phyloP scores from a whole-genome alignment of 2,329 filamentous ascomycete species.

The Fusarium pseudocircinatum region DNA sequence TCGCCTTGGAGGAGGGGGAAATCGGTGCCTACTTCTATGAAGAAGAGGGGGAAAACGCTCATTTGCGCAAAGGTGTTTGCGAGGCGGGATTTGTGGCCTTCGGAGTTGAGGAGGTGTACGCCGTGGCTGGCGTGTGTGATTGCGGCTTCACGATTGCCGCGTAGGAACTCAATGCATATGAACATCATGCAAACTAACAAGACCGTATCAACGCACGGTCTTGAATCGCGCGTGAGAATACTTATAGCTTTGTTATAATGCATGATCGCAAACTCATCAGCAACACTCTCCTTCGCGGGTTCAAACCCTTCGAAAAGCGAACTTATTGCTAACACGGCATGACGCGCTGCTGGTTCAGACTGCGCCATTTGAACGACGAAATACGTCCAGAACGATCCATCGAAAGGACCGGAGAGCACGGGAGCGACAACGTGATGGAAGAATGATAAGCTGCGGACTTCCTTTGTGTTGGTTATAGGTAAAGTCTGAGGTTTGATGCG shows the following conservation, averaged over 20 bases:
- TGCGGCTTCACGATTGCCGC: slow-evolving; percentile 49
- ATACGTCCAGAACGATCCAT: slow-evolving; percentile 54
- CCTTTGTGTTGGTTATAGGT: slow-evolving; percentile 32
- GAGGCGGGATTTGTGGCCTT: slow-evolving; percentile 43
- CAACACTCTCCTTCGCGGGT: background rate
- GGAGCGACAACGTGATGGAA: slow-evolving; percentile 52
- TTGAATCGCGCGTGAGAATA: slow-evolving; percentile 40
- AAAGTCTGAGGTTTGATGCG: slow-evolving; percentile 35
- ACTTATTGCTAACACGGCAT: slow-evolving; percentile 53
- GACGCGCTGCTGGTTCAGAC: slow-evolving; percentile 50
- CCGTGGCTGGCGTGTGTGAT: slow-evolving; percentile 53
- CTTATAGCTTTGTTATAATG: slow-evolving; percentile 56
- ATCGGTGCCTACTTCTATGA: slow-evolving; percentile 30
- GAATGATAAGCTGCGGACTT: slow-evolving; percentile 50
- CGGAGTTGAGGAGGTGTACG: slow-evolving; percentile 47
- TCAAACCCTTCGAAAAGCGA: slow-evolving; percentile 51
- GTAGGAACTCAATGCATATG: slow-evolving; percentile 55
- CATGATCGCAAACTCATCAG: slow-evolving; percentile 45
- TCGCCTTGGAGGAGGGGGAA: slow-evolving; percentile 12
- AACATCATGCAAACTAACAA: slow-evolving; percentile 55
- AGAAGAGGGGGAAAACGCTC: slow-evolving; percentile 53
- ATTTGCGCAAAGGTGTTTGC: slow-evolving; percentile 52
- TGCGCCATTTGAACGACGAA: slow-evolving; percentile 51
- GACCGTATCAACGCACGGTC: slow-evolving; percentile 46
- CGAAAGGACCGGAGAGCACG: slow-evolving; percentile 48